These are phyloP conservation scores for Trichoderma sp. DNA, from an alignment of 2,329 filamentous ascomycete genomes.

Conservation along the genomic window DNA sequence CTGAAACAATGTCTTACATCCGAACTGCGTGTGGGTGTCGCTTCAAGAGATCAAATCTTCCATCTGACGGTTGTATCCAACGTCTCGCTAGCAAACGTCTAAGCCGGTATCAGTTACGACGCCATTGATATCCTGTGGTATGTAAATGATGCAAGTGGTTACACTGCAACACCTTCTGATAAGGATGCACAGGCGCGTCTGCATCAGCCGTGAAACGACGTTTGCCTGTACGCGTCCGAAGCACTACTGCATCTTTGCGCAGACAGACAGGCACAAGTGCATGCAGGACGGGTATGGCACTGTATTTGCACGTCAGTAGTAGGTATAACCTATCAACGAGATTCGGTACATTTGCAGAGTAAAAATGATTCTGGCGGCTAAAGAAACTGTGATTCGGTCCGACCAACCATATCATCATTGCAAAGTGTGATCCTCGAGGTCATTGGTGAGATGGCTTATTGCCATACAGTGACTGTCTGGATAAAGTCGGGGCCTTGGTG, in stretches of 20 bases:
- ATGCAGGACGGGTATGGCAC: conserved; percentile 8
- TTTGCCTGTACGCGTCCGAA: background rate
- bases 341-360: background rate
- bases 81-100: background rate
- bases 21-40: background rate
- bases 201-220: conserved; percentile 1
- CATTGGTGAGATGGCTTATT: background rate
- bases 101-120: conserved; percentile 1
- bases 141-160: background rate
- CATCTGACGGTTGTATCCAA: too few relatives aligned
- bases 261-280: conserved; percentile 15
- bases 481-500: background rate
- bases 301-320: background rate
- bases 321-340: background rate
- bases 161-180: background rate
- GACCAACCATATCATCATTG: background rate
- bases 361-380: conserved; percentile 1
- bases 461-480: background rate
- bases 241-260: conserved; percentile 5
- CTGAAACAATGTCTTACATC: too few relatives aligned
- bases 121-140: background rate
- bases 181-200: background rate
- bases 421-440: background rate
- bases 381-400: conserved; percentile 7
- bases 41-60: background rate